These are phyloP conservation scores for Phytophthora pini DNA, from an alignment of 352 stramenopile species.

Conservation along the genomic window DNA sequence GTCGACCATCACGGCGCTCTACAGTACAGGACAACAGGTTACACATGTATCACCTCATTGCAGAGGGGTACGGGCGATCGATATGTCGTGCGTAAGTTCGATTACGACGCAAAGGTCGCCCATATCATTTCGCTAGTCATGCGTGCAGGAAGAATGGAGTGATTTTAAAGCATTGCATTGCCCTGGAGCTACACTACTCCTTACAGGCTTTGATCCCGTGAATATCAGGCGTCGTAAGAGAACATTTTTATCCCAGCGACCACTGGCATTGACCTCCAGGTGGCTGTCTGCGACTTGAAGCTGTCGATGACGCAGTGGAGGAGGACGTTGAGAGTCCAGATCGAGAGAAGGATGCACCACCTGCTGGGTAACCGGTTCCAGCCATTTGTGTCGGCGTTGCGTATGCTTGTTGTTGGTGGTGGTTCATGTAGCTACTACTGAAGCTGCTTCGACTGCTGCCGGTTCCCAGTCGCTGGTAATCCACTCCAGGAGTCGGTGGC, in stretches of 20 bases:
- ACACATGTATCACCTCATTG: too few species aligned
- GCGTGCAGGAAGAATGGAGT: too few species aligned
- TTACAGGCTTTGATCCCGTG: not conserved
- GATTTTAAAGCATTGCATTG: not conserved
- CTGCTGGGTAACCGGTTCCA: constrained; percentile 5
- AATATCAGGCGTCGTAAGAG: not conserved
- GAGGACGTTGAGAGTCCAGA: constrained; percentile 28
- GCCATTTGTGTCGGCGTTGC: not conserved
- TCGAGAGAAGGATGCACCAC: constrained; percentile 22
- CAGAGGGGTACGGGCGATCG: too few species aligned
- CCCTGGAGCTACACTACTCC: constrained; percentile 2
- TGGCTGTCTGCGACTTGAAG: constrained; percentile 49
- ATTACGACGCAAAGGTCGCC: too few species aligned
- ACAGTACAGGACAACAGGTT: too few species aligned
- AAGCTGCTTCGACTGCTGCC: constrained; percentile 25
- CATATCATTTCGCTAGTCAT: too few species aligned
- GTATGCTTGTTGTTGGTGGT: constrained; percentile 12
- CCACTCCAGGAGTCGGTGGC: constrained; percentile 10
- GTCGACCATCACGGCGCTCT: not conserved
- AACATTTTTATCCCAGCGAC: constrained; percentile 36
- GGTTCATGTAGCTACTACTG: constrained; percentile 11
- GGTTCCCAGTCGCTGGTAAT: constrained; percentile 26
- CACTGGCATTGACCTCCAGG: constrained; percentile 72
- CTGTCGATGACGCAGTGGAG: constrained; percentile 21
- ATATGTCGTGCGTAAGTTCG: too few species aligned